Evolutionary conservation across 2,329 filamentous ascomycete species (phyloP).

Genomic region (Zasmidium angulare): DNA sequence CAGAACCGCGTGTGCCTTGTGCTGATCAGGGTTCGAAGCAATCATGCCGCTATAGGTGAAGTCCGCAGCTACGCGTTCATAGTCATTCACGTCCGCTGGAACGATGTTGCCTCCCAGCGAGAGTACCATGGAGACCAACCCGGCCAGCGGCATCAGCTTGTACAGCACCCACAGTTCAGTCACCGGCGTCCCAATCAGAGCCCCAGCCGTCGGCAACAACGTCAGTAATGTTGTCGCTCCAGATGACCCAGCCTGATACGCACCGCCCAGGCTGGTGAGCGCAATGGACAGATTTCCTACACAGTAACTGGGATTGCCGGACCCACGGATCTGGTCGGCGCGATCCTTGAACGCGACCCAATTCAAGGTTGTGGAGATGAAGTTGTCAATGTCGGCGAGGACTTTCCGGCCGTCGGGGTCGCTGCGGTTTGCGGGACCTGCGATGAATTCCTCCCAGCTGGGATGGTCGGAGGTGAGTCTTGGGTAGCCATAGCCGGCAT

Average conservation of each 20-base stretch:
- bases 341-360: not conserved
- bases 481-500: not conserved
- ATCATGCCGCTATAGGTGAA: slow-evolving; percentile 3
- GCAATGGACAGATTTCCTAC: slow-evolving; percentile 7
- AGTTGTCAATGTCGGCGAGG: slow-evolving; percentile 7
- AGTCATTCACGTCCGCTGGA: slow-evolving; percentile 1
- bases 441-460: not conserved
- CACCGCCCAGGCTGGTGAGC: not conserved
- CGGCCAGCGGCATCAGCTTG: slow-evolving; percentile 9
- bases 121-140: slow-evolving; percentile 3
- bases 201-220: slow-evolving; percentile 8
- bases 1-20: too few species aligned
- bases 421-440: not conserved
- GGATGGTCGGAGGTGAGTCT: not conserved
- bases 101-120: slow-evolving; percentile 9
- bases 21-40: not conserved
- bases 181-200: slow-evolving; percentile 7
- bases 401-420: slow-evolving; percentile 1
- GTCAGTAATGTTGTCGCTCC: slow-evolving; percentile 9
- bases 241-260: slow-evolving; percentile 5
- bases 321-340: slow-evolving; percentile 3
- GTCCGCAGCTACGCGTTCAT: not conserved
- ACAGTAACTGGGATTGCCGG: not conserved
- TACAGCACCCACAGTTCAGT: slow-evolving; percentile 9
- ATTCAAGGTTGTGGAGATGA: not conserved